phyloP scores from a whole-genome alignment of 1,284 basidiomycete genomes.

The Abortiporus biennis region DNA sequence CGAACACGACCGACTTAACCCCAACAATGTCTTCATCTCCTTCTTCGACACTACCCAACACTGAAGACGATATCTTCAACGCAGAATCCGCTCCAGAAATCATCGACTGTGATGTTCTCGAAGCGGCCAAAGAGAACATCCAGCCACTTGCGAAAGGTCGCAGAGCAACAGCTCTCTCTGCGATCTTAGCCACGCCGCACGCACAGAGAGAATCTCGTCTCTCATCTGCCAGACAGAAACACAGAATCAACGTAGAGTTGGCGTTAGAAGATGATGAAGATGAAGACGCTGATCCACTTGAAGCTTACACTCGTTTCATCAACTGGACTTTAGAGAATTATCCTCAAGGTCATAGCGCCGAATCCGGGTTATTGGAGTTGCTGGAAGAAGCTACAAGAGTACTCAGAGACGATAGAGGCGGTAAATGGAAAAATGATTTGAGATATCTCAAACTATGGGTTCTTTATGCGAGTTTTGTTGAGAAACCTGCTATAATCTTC shows the following conservation, averaged over 20 bases:
- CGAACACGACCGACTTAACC: too few relatives aligned
- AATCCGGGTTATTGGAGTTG: slow-evolving; percentile 75
- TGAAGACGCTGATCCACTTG: slow-evolving; percentile 49
- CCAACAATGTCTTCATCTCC: too few relatives aligned
- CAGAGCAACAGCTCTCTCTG: slow-evolving; percentile 66
- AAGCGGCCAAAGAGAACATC: slow-evolving; percentile 79
- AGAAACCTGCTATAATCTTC: slow-evolving; percentile 72
- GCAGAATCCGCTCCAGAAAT: slow-evolving; percentile 31
- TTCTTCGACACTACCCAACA: too few relatives aligned
- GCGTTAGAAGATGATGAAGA: slow-evolving; percentile 49
- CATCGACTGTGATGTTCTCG: slow-evolving; percentile 74
- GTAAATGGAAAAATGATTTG: slow-evolving; percentile 63
- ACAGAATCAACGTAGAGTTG: slow-evolving; percentile 47
- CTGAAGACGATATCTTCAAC: slow-evolving; percentile 23
- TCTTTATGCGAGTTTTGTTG: slow-evolving; percentile 80
- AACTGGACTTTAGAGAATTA: slow-evolving; percentile 71
- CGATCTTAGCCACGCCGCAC: slow-evolving; percentile 67
- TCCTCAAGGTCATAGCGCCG: slow-evolving; percentile 57
- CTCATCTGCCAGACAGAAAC: slow-evolving; percentile 51
- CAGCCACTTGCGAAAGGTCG: slow-evolving; percentile 71
- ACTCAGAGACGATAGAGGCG: slow-evolving; percentile 62
- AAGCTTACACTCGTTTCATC: slow-evolving; percentile 57
- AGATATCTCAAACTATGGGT: slow-evolving; percentile 93
- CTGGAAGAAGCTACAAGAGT: slow-evolving; percentile 79
- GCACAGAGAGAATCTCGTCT: slow-evolving; percentile 65